Conservation (phyloP, 2,329 filamentous ascomycete species). For the Huntiella decipiens region DNA sequence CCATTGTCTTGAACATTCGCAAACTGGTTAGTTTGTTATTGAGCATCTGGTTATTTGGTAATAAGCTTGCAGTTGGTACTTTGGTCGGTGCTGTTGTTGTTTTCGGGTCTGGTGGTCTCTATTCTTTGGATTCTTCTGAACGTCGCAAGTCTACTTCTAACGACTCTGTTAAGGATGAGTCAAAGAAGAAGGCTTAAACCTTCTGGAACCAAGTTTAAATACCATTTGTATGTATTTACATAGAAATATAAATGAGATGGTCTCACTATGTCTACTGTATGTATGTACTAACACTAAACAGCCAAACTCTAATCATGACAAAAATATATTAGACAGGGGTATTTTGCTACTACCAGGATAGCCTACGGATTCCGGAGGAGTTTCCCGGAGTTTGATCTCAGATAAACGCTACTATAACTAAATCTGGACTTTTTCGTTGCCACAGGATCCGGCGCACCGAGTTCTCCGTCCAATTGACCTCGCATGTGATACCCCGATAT, state of each 20-base stretch:
- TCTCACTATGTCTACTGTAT: too few relatives aligned
- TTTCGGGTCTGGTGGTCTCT: conserved; percentile 77
- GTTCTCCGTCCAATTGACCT: too few relatives aligned
- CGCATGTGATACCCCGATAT: too few relatives aligned
- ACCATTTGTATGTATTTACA: too few relatives aligned
- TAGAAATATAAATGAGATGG: not conserved
- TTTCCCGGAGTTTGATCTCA: too few relatives aligned
- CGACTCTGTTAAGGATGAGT: conserved; percentile 2
- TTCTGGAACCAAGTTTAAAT: not conserved
- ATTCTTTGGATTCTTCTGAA: conserved; percentile 49
- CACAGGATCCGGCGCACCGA: too few relatives aligned
- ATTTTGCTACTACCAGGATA: too few relatives aligned
- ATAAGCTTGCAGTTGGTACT: conserved; percentile 57
- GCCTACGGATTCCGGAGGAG: too few relatives aligned
- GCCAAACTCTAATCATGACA: too few relatives aligned
- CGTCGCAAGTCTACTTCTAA: conserved; percentile 1
- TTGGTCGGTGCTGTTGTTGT: conserved; percentile 67
- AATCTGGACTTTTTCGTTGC: too few relatives aligned
- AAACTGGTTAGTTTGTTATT: conserved; percentile 82
- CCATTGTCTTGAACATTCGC: conserved; percentile 85
- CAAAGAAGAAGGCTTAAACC: conserved; percentile 9
- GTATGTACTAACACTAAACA: not conserved
- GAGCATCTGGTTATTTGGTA: conserved; percentile 90
- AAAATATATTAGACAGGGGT: too few relatives aligned
- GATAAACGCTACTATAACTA: too few relatives aligned